Evolutionary conservation across 352 stramenopile species (phyloP).

Genomic region (Phytophthora hibernalis): DNA sequence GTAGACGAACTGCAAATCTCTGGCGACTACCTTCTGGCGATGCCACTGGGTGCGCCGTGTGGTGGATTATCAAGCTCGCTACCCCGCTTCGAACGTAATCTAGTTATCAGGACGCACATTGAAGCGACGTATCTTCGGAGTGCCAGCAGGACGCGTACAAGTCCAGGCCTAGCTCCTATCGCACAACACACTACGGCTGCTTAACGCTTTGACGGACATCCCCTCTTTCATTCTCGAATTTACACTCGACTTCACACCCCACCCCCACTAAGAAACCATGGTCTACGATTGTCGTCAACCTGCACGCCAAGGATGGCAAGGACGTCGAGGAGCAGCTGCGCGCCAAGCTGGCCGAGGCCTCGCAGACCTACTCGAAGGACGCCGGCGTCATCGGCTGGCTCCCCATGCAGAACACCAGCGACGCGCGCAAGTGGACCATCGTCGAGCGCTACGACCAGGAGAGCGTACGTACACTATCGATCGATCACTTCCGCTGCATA

Average conservation of each 20-base stretch:
- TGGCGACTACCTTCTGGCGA: too few species aligned
- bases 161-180: slow-evolving; percentile 1
- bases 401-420: slow-evolving; percentile 14
- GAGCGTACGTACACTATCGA: slow-evolving; percentile 13
- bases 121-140: slow-evolving; percentile 19
- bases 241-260: slow-evolving; percentile 19
- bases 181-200: not conserved
- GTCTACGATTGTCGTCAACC: slow-evolving; percentile 23
- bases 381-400: slow-evolving; percentile 12
- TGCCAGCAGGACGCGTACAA: not conserved
- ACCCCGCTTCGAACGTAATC: slow-evolving; percentile 4
- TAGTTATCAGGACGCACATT: slow-evolving; percentile 11
- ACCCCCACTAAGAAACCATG: slow-evolving; percentile 14
- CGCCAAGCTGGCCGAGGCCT: slow-evolving; percentile 17
- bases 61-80: slow-evolving; percentile 14
- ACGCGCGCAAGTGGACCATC: slow-evolving; percentile 21
- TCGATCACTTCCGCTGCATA: not conserved
- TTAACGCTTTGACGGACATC: not conserved
- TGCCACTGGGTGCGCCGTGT: too few species aligned
- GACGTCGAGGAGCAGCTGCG: slow-evolving; percentile 18
- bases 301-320: slow-evolving; percentile 21
- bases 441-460: slow-evolving; percentile 21
- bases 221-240: slow-evolving; percentile 25
- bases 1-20: not conserved
- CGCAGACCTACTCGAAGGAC: slow-evolving; percentile 19